Conservation (phyloP, 179 eudicot genomes). For the Amaranthus tricolor region DNA sequence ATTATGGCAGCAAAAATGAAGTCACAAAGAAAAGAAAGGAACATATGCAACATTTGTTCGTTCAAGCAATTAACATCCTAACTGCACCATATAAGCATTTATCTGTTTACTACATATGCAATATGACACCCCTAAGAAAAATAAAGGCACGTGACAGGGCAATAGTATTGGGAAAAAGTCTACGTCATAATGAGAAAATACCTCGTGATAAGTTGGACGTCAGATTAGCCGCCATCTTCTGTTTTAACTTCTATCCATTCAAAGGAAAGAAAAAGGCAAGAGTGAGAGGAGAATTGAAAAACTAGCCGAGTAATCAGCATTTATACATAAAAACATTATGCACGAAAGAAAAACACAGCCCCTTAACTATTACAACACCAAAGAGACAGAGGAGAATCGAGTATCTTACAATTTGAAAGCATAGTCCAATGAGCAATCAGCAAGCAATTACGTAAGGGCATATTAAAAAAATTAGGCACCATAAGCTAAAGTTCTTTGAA, state of each 20-base stretch:
- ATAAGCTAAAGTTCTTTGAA: not conserved
- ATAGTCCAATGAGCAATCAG: not conserved
- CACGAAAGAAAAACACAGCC: not conserved
- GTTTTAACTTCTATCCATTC: not conserved
- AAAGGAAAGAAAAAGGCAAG: not conserved
- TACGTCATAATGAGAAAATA: not conserved
- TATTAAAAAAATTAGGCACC: not conserved
- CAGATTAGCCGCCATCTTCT: constrained; percentile 25
- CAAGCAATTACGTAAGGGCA: not conserved
- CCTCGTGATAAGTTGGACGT: constrained; percentile 30
- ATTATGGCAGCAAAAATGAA: not conserved
- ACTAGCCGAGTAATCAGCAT: not conserved
- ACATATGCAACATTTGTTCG: not conserved
- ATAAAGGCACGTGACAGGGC: not conserved
- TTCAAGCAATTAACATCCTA: not conserved
- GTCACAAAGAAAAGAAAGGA: not conserved
- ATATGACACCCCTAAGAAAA: too few species aligned
- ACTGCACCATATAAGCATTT: not conserved
- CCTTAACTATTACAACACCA: not conserved
- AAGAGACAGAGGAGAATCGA: not conserved
- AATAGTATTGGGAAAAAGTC: not conserved
- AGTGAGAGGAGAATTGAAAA: not conserved
- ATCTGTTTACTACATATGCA: not conserved
- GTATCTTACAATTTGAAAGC: not conserved
- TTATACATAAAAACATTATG: not conserved